A percentile compares a stretch with the other conserved stretches of the same genome.
These are phyloP conservation scores for Phytophthora constricta DNA, from an alignment of 352 stramenopile species.

Conservation along the genomic window DNA sequence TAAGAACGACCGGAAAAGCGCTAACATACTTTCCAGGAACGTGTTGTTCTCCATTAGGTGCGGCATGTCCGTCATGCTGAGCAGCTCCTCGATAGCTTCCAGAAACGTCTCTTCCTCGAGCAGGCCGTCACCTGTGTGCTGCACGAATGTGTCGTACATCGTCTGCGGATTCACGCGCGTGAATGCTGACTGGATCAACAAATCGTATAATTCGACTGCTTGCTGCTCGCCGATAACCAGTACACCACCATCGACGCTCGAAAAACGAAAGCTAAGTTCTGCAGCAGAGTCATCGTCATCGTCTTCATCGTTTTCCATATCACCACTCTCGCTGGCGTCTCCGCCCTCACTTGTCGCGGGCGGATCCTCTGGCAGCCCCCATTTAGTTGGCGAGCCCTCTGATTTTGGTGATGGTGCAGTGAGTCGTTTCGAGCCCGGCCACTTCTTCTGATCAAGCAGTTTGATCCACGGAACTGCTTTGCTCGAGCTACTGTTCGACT, in stretches of 20 bases:
- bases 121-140: constrained; percentile 83
- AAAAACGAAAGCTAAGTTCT: constrained; percentile 73
- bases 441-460: constrained; percentile 72
- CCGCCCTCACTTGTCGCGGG: constrained; percentile 17
- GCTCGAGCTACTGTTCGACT: constrained; percentile 41
- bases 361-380: constrained; percentile 28
- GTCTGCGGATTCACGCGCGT: constrained; percentile 71
- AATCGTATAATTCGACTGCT: constrained; percentile 63
- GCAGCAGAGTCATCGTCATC: constrained; percentile 22
- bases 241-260: constrained; percentile 63
- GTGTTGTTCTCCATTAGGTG: constrained; percentile 80
- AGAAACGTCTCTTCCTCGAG: constrained; percentile 88
- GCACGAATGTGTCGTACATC: constrained; percentile 89
- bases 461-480: constrained; percentile 75
- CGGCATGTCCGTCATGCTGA: constrained; percentile 76
- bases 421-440: constrained; percentile 62
- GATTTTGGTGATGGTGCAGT: constrained; percentile 21
- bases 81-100: constrained; percentile 77
- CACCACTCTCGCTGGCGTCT: constrained; percentile 24
- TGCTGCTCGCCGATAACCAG: constrained; percentile 67
- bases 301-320: constrained; percentile 27
- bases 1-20: constrained; percentile 79
- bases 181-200: constrained; percentile 73
- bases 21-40: constrained; percentile 80
- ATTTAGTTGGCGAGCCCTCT: constrained; percentile 31